Conservation (phyloP, 2,329 filamentous ascomycete genomes). For the Pseudopyricularia javanii region DNA sequence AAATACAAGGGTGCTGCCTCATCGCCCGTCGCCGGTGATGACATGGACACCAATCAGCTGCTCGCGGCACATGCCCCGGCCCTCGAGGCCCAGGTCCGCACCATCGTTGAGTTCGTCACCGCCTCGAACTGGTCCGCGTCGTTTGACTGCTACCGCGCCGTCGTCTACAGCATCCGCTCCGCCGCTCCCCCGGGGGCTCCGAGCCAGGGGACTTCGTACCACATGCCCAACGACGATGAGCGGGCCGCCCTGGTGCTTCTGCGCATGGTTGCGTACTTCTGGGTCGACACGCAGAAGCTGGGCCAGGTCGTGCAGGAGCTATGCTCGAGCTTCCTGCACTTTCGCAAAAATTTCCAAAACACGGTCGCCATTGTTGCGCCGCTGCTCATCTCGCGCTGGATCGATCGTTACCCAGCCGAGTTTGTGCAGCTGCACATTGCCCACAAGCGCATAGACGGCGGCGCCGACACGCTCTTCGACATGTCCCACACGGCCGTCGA, state of each 20-base stretch:
- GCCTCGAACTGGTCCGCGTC: conserved; percentile 50
- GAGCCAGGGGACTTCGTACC: conserved; percentile 21
- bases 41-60: conserved; percentile 18
- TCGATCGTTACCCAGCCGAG: conserved; percentile 51
- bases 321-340: conserved; percentile 54
- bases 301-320: conserved; percentile 52
- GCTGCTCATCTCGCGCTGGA: conserved; percentile 51
- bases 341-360: conserved; percentile 51
- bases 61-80: conserved; percentile 25
- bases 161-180: conserved; percentile 37
- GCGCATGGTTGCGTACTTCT: conserved; percentile 49
- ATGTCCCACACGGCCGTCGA: conserved; percentile 53
- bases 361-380: conserved; percentile 51
- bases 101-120: conserved; percentile 50
- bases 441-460: conserved; percentile 50
- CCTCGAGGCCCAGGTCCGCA: conserved; percentile 42
- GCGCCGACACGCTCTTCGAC: conserved; percentile 56
- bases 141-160: conserved; percentile 44
- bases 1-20: not conserved
- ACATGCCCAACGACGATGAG: conserved; percentile 34
- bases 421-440: conserved; percentile 51
- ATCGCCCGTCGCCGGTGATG: conserved; percentile 10
- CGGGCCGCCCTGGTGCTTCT: conserved; percentile 39
- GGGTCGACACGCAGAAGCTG: conserved; percentile 51
- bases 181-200: conserved; percentile 13